Evolutionary conservation across 192 early-diverging fungal genomes (phyloP).

Genomic region (Gryganskiella cystojenkinii): DNA sequence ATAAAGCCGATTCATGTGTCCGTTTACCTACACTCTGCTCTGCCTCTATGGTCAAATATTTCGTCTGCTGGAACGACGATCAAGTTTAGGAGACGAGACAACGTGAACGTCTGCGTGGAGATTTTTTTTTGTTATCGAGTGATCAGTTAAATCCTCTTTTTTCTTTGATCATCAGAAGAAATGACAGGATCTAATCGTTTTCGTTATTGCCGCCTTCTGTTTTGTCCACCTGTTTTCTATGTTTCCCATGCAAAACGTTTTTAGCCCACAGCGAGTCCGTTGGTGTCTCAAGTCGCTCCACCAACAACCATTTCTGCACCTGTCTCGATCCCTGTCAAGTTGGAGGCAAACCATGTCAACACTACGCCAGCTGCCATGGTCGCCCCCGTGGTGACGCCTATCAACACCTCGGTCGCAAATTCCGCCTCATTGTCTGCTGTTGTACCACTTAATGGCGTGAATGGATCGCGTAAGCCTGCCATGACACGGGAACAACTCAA

Average conservation of each 20-base stretch:
- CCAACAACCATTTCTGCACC: not conserved
- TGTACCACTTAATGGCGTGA: conserved; percentile 13
- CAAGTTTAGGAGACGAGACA: no score
- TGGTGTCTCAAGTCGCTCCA: no score
- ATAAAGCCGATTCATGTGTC: conserved; percentile 35
- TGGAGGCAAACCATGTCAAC: not conserved
- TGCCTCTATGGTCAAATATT: not conserved
- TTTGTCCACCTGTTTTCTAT: no score
- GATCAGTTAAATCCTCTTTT: no score
- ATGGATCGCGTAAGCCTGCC: conserved; percentile 45
- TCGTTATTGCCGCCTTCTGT: no score
- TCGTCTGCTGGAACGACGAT: no score
- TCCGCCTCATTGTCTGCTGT: not conserved
- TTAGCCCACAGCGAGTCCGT: no score
- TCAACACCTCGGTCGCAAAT: not conserved
- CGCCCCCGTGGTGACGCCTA: not conserved
- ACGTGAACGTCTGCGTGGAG: no score
- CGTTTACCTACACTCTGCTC: conserved; percentile 6
- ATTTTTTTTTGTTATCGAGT: no score
- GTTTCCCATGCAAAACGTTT: no score
- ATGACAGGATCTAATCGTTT: no score
- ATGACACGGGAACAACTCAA: conserved; percentile 89
- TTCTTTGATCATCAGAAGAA: no score
- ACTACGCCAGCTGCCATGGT: not conserved
- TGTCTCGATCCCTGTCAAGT: not conserved